Percentiles rank a stretch among this genome's conserved stretches.
phyloP scores from a whole-genome alignment of 345 rosid species.

The Lumnitzera littorea region DNA sequence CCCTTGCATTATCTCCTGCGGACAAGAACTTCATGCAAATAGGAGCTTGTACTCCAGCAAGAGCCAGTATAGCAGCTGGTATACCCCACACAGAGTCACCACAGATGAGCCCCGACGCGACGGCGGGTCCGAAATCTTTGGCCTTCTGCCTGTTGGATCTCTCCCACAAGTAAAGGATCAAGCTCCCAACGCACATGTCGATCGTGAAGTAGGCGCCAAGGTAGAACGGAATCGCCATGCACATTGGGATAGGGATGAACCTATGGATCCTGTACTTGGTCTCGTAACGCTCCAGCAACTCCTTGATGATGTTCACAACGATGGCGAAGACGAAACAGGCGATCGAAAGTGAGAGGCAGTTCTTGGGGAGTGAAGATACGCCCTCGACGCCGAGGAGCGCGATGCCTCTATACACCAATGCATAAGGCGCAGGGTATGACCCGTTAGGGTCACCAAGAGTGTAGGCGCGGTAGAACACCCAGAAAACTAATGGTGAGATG shows the following conservation, averaged over 20 bases:
- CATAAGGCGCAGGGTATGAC: slow-evolving; percentile 82
- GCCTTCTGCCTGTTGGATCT: slow-evolving; percentile 47
- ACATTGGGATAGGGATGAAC: slow-evolving; percentile 87
- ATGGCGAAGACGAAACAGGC: slow-evolving; percentile 44
- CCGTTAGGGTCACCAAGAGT: slow-evolving; percentile 56
- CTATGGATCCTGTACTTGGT: slow-evolving; percentile 25
- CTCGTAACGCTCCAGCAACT: slow-evolving; percentile 24
- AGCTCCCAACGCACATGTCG: slow-evolving; percentile 87
- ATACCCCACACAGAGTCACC: slow-evolving; percentile 91
- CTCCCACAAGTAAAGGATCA: slow-evolving; percentile 69
- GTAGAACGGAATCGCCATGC: slow-evolving; percentile 95
- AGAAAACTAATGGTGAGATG: slow-evolving; percentile 58
- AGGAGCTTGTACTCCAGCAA: slow-evolving; percentile 58
- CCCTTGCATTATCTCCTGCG: slow-evolving; percentile 37
- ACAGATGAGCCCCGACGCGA: slow-evolving; percentile 85
- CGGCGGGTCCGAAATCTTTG: slow-evolving; percentile 46
- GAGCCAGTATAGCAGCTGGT: slow-evolving; percentile 76
- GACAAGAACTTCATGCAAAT: slow-evolving; percentile 93
- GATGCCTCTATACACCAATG: slow-evolving; percentile 58
- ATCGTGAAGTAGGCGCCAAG: slow-evolving; percentile 76
- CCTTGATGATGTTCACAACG: slow-evolving; percentile 28
- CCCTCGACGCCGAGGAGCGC: slow-evolving; percentile 78
- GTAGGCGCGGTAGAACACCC: slow-evolving; percentile 81
- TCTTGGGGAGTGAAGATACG: slow-evolving; percentile 51
- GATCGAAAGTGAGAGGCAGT: slow-evolving; percentile 52